Percentiles rank a stretch among this genome's conserved stretches.
Evolutionary conservation across 768 basidiomycete species (phyloP).

Genomic region (Thelephora aurantiotincta): DNA sequence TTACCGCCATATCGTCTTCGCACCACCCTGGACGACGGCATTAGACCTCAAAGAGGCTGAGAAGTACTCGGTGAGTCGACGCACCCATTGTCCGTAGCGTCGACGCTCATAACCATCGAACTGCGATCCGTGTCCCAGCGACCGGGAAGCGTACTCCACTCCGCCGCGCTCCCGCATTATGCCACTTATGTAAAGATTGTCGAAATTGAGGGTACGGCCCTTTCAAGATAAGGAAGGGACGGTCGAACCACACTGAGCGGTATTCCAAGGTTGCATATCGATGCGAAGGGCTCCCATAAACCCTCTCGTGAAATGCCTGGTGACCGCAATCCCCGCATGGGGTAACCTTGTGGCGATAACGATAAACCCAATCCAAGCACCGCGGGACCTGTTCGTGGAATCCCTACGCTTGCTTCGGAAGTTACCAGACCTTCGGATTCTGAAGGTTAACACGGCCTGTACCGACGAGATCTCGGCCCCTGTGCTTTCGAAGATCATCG

Average conservation of each 20-base stretch:
- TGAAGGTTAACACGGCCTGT: slow-evolving; percentile 9
- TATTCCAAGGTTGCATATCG: slow-evolving; percentile 10
- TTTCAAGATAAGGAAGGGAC: not conserved
- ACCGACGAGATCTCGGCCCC: slow-evolving; percentile 4
- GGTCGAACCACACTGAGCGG: not conserved
- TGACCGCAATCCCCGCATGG: slow-evolving; percentile 10
- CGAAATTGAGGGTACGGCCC: slow-evolving; percentile 28
- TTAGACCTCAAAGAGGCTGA: slow-evolving; percentile 24
- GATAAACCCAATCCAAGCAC: slow-evolving; percentile 6
- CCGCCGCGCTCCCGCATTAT: slow-evolving; percentile 20
- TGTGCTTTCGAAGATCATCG: slow-evolving; percentile 6
- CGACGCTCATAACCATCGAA: slow-evolving; percentile 4
- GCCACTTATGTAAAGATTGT: slow-evolving; percentile 26
- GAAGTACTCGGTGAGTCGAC: slow-evolving; percentile 21
- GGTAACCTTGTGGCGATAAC: slow-evolving; percentile 8
- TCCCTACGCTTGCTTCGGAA: slow-evolving; percentile 5
- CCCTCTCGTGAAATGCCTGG: slow-evolving; percentile 6
- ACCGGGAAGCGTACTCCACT: slow-evolving; percentile 2
- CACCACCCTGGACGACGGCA: slow-evolving; percentile 19
- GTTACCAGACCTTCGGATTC: slow-evolving; percentile 4
- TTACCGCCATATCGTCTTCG: slow-evolving; percentile 29
- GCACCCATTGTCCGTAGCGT: not conserved
- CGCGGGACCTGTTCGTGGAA: slow-evolving; percentile 6
- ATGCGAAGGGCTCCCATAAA: slow-evolving; percentile 5
- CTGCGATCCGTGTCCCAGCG: slow-evolving; percentile 5